phyloP scores from a whole-genome alignment of 345 rosid species.

The Lepidium didymum region DNA sequence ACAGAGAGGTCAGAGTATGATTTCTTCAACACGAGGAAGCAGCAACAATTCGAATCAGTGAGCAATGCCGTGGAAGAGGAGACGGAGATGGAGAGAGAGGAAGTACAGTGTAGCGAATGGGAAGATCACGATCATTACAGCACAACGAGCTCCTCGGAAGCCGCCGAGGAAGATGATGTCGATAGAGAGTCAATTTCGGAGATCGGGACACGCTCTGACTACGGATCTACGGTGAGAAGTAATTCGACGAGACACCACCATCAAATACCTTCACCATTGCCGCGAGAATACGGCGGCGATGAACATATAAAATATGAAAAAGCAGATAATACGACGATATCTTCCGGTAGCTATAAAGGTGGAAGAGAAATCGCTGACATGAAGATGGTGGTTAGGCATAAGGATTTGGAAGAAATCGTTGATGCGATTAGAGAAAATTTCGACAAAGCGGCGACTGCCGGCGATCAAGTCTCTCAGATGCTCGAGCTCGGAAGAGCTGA shows the following conservation, averaged over 20 bases:
- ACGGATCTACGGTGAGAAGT: slow-evolving; percentile 41
- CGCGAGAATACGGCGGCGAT: slow-evolving; percentile 16
- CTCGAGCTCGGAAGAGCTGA: slow-evolving; percentile 84
- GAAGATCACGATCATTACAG: slow-evolving; percentile 73
- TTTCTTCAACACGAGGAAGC: slow-evolving; percentile 43
- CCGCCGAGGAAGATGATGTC: slow-evolving; percentile 36
- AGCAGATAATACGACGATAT: slow-evolving; percentile 43
- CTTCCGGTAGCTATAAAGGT: slow-evolving; percentile 41
- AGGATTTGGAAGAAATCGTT: slow-evolving; percentile 80
- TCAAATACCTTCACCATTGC: slow-evolving; percentile 19
- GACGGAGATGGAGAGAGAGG: slow-evolving; percentile 80
- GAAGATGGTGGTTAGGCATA: slow-evolving; percentile 87
- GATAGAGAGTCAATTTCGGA: slow-evolving; percentile 60
- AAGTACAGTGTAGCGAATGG: slow-evolving; percentile 93
- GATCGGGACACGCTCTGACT: slow-evolving; percentile 55
- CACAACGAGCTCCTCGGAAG: slow-evolving; percentile 47
- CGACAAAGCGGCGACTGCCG: slow-evolving; percentile 67
- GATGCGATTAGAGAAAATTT: slow-evolving; percentile 79
- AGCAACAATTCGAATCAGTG: slow-evolving; percentile 15
- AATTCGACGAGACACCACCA: slow-evolving; percentile 20
- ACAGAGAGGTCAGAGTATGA: slow-evolving; percentile 72
- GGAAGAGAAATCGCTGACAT: slow-evolving; percentile 50
- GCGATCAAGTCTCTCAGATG: slow-evolving; percentile 70
- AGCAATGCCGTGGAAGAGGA: slow-evolving; percentile 11
- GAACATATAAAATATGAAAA: slow-evolving; percentile 25